Evolutionary conservation across 2,329 filamentous ascomycete genomes (phyloP), one percentile per base, ranked within the genome.

Genomic region (Domatiomyces globalis): DNA sequence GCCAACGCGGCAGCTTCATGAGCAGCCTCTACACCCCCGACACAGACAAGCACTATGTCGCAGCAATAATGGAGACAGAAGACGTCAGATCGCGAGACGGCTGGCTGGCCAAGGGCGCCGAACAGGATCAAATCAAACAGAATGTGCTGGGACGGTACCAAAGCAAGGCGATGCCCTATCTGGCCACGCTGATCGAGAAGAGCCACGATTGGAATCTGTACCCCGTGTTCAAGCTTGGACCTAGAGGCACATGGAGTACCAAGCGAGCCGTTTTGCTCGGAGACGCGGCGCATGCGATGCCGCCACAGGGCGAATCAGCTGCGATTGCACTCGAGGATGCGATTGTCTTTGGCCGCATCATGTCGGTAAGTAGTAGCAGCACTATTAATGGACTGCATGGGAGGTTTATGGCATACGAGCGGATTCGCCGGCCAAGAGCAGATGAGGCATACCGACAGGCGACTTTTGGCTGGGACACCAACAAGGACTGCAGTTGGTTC

Each of bases 261-360:
- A 63, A 70, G n/a, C 61, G 68, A 4, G 65, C 67, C 2, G 69
- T 72, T 64, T 59, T 73, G 36, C 65, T 73, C 4, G 70, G 70
- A 2, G 71, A 73, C 52, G 68, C 69, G 29, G 71, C 71, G 47
- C 71, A 73, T 57, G 71, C 70, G 8, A 54, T 54, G 47, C 49
- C 53, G 4, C 53, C 49, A 3, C 51, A 55, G 43, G 55, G 53
- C 12, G 55, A 57, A 49, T 52, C 49, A 18, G 45, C 51, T 20
- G 55, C 48, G 8, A 48, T 54, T 49, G 53, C 49, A 5, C 19
- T 54, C 7, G 55, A 57, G 25, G 55, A 55, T 36, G 51, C 51
- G 36, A 54, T 53, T 18, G 9, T 55, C 12, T 53, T 53, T 42
- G 49, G 49, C 17, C 51, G 51, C n/a, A 50, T 48, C 15, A 25